Conservation (phyloP, 1,284 basidiomycete genomes). For the Naganishia albida region DNA sequence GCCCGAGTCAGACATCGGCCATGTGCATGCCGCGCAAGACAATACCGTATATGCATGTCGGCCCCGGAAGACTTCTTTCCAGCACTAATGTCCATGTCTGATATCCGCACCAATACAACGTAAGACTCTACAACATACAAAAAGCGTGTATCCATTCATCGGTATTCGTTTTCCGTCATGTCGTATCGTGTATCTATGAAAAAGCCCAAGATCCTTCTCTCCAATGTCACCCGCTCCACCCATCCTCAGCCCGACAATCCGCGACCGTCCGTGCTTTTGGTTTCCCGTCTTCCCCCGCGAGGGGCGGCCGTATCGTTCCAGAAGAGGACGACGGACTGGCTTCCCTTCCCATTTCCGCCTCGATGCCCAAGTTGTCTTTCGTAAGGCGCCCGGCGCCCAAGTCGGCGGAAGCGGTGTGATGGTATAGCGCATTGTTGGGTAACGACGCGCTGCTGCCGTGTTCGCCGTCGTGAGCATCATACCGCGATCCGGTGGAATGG, state of each 20-base stretch:
- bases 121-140: neutral
- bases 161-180: too few species aligned
- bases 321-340: constrained; percentile 8
- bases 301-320: constrained; percentile 10
- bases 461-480: neutral
- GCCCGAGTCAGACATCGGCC: too few species aligned
- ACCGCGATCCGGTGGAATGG: neutral
- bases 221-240: neutral
- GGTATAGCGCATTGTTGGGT: neutral
- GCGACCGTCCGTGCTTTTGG: constrained; percentile 13
- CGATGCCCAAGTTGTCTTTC: too few species aligned
- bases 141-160: too few species aligned
- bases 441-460: constrained; percentile 1
- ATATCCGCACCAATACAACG: neutral
- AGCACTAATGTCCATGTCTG: too few species aligned
- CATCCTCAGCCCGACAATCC: neutral
- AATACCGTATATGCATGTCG: too few species aligned
- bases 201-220: neutral
- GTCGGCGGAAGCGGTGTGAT: too few species aligned
- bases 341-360: neutral
- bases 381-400: too few species aligned
- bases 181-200: neutral
- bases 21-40: too few species aligned
- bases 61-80: too few species aligned
- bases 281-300: neutral